Percentiles rank a stretch among this genome's conserved stretches.
phyloP scores from a whole-genome alignment of 371 early-diverging fungal genomes.

The Fennellomyces sp. region DNA sequence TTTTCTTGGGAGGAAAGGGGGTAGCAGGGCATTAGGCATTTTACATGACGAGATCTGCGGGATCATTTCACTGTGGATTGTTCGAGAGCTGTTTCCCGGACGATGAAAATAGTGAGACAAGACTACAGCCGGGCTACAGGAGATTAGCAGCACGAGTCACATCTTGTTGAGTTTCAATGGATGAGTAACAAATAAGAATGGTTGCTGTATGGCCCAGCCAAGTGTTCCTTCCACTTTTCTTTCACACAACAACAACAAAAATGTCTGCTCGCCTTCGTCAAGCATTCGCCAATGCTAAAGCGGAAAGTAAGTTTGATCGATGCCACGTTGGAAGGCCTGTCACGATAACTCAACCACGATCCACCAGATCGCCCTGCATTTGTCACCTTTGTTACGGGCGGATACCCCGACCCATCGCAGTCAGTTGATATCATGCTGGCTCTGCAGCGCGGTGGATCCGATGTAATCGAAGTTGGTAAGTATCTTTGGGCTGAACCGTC shows the following conservation, averaged over 20 bases:
- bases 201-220: not conserved
- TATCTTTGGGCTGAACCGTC: not conserved
- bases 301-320: conserved; percentile 36
- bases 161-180: conserved; percentile 7
- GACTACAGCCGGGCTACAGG: conserved; percentile 6
- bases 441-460: conserved; percentile 91
- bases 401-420: conserved; percentile 78
- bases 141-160: conserved; percentile 1
- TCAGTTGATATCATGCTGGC: conserved; percentile 85
- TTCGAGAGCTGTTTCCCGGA: too few relatives aligned
- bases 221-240: not conserved
- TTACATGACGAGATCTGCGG: too few relatives aligned
- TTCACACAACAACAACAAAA: conserved; percentile 6
- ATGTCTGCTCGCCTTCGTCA: conserved; percentile 52
- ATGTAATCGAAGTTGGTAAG: conserved; percentile 95
- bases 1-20: too few relatives aligned
- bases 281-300: conserved; percentile 43
- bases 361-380: conserved; percentile 83
- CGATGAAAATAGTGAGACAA: too few relatives aligned
- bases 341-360: too few relatives aligned
- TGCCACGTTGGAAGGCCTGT: not conserved
- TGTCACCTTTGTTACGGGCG: conserved; percentile 93
- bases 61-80: too few relatives aligned
- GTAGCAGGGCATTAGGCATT: too few relatives aligned
- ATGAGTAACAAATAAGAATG: not conserved